Evolutionary conservation across 202 grass and related monocot species (phyloP), one percentile per base, ranked within the genome.

Genomic region (Setaria viridis): DNA sequence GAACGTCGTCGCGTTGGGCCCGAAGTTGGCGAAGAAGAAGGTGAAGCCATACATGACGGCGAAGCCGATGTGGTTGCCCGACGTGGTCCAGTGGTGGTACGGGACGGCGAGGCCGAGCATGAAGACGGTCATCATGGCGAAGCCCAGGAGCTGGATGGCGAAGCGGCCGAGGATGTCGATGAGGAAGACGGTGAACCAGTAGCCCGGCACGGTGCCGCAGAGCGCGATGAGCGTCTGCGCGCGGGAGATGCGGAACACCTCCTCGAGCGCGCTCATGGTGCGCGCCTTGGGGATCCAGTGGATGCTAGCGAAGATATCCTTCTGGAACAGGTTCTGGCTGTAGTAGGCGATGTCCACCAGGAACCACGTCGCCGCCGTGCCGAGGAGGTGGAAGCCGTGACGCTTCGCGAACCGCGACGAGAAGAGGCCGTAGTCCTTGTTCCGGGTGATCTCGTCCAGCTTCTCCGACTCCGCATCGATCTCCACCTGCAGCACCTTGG

Each of bases 1-100:
- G 75, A 94, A 94, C 4, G 92, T 91, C 0, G 89, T 94, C 0
- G 76, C 78, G 80, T 94, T 94, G 1, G 88, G 87, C 3, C 93
- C 93, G 65, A 95, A 95, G 84, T 95, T 95, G 53, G 93, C 93
- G 82, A 95, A 92, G 86, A 92, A 92, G 90, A 92, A 95, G 48
- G 93, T 95, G 63, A 95, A 76, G 0, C 82, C 93, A 56, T 92
- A 95, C 90, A 90, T 85, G 64, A 90, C 63, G 46, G 91, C 81
- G 79, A 94, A 94, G 59, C 71, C 81, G 53, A 90, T 29, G 33
- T 94, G 87, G 87, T 94, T 73, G 6, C 82, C 88, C 0, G 79
- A 5, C 49, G 69, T 88, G 9, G 86, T 86, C 89, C 89, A 91
- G 76, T 94, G 86, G 78, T 94, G 79, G 48, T 89, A 94, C 2